Evolutionary conservation across 345 rosid species (phyloP).

Genomic region (Boechera retrofracta): DNA sequence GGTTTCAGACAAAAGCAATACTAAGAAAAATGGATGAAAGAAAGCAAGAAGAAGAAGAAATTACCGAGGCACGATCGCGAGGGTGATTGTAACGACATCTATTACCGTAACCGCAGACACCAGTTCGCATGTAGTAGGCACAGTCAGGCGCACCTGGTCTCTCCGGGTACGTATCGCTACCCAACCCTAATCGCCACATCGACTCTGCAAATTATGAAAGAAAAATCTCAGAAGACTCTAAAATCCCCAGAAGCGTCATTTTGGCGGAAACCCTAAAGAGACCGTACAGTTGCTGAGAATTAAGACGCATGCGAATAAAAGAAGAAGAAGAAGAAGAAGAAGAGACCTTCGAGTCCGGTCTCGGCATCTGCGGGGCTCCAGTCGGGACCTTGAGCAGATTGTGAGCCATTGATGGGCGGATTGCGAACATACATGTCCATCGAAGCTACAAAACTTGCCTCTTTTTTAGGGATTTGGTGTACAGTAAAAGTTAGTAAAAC

Average conservation of each 20-base stretch:
- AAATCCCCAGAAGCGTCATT: slow-evolving; percentile 39
- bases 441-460: neutral
- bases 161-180: slow-evolving; percentile 73
- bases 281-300: neutral
- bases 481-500: slow-evolving; percentile 46
- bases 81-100: slow-evolving; percentile 99
- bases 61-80: slow-evolving; percentile 81
- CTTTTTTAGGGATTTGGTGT: slow-evolving; percentile 45
- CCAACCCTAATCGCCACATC: slow-evolving; percentile 73
- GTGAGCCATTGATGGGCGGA: slow-evolving; percentile 61
- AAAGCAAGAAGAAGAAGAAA: slow-evolving; percentile 4
- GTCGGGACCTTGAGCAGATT: slow-evolving; percentile 58
- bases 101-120: slow-evolving; percentile 76
- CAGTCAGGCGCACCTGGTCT: slow-evolving; percentile 84
- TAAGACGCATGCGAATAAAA: slow-evolving; percentile 34
- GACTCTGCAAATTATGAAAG: slow-evolving; percentile 57
- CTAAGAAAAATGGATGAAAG: neutral
- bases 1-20: neutral
- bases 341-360: slow-evolving; percentile 67
- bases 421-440: slow-evolving; percentile 83
- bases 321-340: slow-evolving; percentile 22
- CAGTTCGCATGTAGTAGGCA: slow-evolving; percentile 91
- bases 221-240: slow-evolving; percentile 44
- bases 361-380: slow-evolving; percentile 65
- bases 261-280: slow-evolving; percentile 43